phyloP scores from a whole-genome alignment of 768 basidiomycete genomes.

The Amanita rimosa region DNA sequence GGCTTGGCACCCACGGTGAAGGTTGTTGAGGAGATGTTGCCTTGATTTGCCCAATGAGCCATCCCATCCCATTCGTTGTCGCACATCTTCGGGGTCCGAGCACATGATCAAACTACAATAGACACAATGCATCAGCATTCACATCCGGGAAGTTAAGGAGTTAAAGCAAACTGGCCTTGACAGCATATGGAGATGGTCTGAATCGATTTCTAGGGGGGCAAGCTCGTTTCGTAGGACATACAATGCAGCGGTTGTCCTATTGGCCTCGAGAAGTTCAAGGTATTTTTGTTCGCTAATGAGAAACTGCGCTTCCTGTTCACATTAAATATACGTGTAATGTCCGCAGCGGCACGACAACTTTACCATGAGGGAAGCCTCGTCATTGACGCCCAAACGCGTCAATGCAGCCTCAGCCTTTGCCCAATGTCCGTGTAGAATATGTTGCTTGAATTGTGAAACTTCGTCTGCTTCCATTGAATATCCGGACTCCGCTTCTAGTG shows the following conservation, averaged over 20 bases:
- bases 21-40: slow-evolving; percentile 55
- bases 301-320: slow-evolving; percentile 64
- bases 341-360: not conserved
- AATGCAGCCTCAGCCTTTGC: slow-evolving; percentile 63
- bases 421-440: slow-evolving; percentile 78
- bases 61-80: slow-evolving; percentile 78
- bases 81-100: slow-evolving; percentile 71
- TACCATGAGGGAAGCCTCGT: slow-evolving; percentile 64
- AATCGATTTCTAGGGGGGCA: slow-evolving; percentile 68
- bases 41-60: slow-evolving; percentile 78
- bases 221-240: slow-evolving; percentile 82
- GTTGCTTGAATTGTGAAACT: slow-evolving; percentile 70
- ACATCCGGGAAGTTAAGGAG: slow-evolving; percentile 6
- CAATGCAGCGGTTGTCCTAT: slow-evolving; percentile 71
- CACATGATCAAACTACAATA: slow-evolving; percentile 81
- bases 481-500: slow-evolving; percentile 88
- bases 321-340: slow-evolving; percentile 6
- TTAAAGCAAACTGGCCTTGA: slow-evolving; percentile 51
- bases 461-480: slow-evolving; percentile 72
- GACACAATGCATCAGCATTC: slow-evolving; percentile 11
- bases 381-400: slow-evolving; percentile 53
- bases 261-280: slow-evolving; percentile 79
- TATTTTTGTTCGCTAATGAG: slow-evolving; percentile 94
- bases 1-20: slow-evolving; percentile 59
- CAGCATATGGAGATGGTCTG: slow-evolving; percentile 74